Evolutionary conservation across 1,139 yeast genomes (phyloP).

Genomic region (Protomyces inundatus): DNA sequence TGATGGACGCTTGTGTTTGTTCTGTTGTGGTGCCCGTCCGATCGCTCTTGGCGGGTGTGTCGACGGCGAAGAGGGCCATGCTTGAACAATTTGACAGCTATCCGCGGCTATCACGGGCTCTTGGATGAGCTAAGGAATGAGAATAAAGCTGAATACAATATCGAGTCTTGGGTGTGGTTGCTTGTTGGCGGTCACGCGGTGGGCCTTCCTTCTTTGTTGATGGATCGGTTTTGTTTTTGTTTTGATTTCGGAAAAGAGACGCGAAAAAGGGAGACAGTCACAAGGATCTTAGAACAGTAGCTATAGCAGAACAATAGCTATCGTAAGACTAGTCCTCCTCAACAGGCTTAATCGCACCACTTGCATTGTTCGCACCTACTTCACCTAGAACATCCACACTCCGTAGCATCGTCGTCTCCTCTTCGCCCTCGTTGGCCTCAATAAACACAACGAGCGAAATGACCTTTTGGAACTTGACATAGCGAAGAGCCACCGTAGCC

Average conservation of each 20-base stretch:
- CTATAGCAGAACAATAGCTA: not conserved
- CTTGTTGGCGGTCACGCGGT: too few species aligned
- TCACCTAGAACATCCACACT: conserved; percentile 25
- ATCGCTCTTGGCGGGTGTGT: conserved; percentile 12
- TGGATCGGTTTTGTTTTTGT: not conserved
- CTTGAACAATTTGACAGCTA: not conserved
- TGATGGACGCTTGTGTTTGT: not conserved
- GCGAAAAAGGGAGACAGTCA: not conserved
- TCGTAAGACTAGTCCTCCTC: conserved; percentile 1
- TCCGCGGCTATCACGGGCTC: too few species aligned
- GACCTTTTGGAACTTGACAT: conserved; percentile 29
- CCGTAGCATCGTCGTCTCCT: conserved; percentile 24
- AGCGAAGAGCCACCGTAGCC: conserved; percentile 26
- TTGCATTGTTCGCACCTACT: conserved; percentile 6
- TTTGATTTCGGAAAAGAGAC: not conserved
- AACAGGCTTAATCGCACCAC: conserved; percentile 9
- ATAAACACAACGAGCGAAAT: conserved; percentile 28
- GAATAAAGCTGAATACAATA: too few species aligned
- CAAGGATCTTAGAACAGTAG: not conserved
- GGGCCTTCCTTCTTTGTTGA: too few species aligned
- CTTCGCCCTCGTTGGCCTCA: conserved; percentile 26
- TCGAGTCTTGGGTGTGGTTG: too few species aligned
- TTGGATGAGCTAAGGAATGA: too few species aligned
- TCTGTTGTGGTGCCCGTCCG: not conserved
- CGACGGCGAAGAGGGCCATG: conserved; percentile 15